Evolutionary conservation across 805 yeast species (phyloP), one percentile per base, ranked within the genome.

Genomic region (Ogataea pini): DNA sequence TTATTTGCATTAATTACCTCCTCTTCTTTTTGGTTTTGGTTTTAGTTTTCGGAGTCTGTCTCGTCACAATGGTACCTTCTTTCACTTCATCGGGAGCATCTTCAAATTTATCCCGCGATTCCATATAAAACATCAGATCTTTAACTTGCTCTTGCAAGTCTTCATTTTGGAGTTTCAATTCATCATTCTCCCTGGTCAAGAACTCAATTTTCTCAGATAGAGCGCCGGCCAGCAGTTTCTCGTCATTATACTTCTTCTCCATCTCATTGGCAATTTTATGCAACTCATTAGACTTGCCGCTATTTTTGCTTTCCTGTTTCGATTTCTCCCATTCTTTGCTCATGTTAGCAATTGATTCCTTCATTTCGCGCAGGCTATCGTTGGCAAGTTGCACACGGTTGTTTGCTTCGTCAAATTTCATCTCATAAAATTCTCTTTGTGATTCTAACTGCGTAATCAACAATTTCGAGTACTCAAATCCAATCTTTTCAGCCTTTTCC

Each of bases 351-450:
- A 40, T 58, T 56, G 24, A 67, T 46, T 50, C 67, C 68, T 33
- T 64, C 63, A 52, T 68, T 69, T 52, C 68, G 58, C 50, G 52
- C 32, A 44, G 56, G 51, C 54, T 55, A 14, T 51, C 55, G 37
- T 46, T 49, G 9, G 61, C 60, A 24, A 54, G 38, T 10, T 49
- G 32, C 16, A 50, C 49, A 39, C 51, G 46, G 22, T 58, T 55
- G 20, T 42, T 47, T 17, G 70, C 60, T 53, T 72, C 69, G 28
- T 50, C 54, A 27, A 79, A 54, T 49, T 76, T 73, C 12, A 72
- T 68, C 60, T 89, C 96, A 62, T 85, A 90, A 64, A 83, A 86
- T 51, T 86, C 92, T 48, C 96, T 72, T 64, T 90, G 96, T 7
- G 94, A 85, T 47, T 89, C 95, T 45, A 90, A 69, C 60, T 90